Conservation (phyloP, 2,329 filamentous ascomycete genomes). For the Alternaria conjuncta region DNA sequence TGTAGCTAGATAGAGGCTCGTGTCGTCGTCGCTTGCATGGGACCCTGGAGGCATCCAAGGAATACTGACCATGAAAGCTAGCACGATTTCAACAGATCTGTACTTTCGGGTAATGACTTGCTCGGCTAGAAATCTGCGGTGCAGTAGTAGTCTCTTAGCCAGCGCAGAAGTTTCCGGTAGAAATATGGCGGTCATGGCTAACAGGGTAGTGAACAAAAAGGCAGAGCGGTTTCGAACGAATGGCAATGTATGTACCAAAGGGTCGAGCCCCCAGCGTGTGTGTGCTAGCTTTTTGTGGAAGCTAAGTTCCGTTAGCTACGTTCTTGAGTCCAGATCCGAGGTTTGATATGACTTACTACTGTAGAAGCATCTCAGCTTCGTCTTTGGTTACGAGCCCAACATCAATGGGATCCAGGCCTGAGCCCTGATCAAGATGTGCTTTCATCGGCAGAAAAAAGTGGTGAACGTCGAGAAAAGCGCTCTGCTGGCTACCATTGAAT, state of each 20-base stretch:
- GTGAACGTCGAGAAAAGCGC: slow-evolving; percentile 60
- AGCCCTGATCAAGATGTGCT: slow-evolving; percentile 67
- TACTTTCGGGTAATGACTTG: slow-evolving; percentile 67
- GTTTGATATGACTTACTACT: slow-evolving; percentile 59
- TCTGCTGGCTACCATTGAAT: slow-evolving; percentile 40
- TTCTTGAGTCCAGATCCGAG: not conserved
- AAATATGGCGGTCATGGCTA: slow-evolving; percentile 72
- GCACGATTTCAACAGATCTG: slow-evolving; percentile 74
- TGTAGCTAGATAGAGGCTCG: slow-evolving; percentile 73
- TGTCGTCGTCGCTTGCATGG: slow-evolving; percentile 75
- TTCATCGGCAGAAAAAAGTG: slow-evolving; percentile 71
- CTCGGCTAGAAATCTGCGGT: slow-evolving; percentile 68
- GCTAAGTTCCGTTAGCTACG: slow-evolving; percentile 46
- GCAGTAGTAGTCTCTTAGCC: slow-evolving; percentile 69
- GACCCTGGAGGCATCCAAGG: slow-evolving; percentile 74
- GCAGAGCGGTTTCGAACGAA: slow-evolving; percentile 73
- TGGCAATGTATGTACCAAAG: slow-evolving; percentile 66
- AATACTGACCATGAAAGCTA: slow-evolving; percentile 77
- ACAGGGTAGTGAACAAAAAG: slow-evolving; percentile 74
- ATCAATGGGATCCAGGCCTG: slow-evolving; percentile 72
- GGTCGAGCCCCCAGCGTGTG: slow-evolving; percentile 76
- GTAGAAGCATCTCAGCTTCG: slow-evolving; percentile 69
- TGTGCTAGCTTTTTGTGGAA: slow-evolving; percentile 75
- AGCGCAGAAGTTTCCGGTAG: slow-evolving; percentile 68
- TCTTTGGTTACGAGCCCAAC: slow-evolving; percentile 70